Base-by-base conservation (phyloP, 2,329 filamentous ascomycete species). In the Rhexocercosporidium sp. region DNA sequence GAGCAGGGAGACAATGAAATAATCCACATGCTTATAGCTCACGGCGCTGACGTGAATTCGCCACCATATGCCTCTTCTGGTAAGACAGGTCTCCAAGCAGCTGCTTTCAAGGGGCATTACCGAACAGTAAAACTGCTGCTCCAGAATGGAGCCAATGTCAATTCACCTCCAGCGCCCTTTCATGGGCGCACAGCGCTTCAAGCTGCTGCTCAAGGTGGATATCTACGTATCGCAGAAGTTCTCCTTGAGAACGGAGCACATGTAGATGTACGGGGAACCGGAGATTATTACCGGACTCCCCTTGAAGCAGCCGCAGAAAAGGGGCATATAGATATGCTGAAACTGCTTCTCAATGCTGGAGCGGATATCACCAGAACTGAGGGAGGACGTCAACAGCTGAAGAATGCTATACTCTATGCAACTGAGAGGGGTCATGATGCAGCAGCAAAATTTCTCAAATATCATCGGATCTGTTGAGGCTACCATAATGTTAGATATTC, bases 291-390 rank as follows among this genome's bases (percentile, higher is more conserved):
- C 6, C 16, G 37, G 11, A 62, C 70, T 78, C 59, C 66, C 7
- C 37, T 66, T 34, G 64, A 66, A 62, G 74, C 66, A 9, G 78
- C 78, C 34, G 77, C 78, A 0, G 74, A 73, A 59, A 34, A 75
- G 66, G 77, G 77, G 4, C 73, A 74, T 56, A 29, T 78, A 14
- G 74, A 78, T 54, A 73, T 73, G 62, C 44, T 79, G n/a, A 70
- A 75, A 51, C 56, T 78, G 16, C 68, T 79, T 12, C 64, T 77
- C 1, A 70, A 73, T 61, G 63, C 65, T 44, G 67, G 72, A 22
- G 71, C 74, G 54, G 41, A 60, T 22, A 66, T 64, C 46, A 66
- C 46, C 22, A n/a, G n/a, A n/a, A n/a, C n/a, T n/a, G n/a, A n/a
- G n/a, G n/a, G n/a, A n/a, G n/a, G n/a, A n/a, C n/a, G n/a, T n/a